Evolutionary conservation across 495 filamentous ascomycete species (phyloP).

Genomic region (Amorphotheca resinae): DNA sequence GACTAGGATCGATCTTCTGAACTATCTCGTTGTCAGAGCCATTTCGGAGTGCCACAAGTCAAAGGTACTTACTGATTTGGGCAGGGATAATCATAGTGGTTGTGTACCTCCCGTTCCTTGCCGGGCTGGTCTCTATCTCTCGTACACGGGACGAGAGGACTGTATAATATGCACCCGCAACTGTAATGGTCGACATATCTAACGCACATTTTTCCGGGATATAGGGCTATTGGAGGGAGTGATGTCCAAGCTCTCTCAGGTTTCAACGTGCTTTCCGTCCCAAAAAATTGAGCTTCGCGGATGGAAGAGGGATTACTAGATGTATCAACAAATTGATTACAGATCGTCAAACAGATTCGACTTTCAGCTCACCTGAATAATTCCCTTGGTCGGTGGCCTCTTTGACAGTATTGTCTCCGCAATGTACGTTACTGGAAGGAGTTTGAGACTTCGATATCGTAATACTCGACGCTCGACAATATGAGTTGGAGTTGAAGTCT

Average conservation of each 20-base stretch:
- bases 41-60: neutral
- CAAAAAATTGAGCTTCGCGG: neutral
- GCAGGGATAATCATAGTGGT: neutral
- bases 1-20: neutral
- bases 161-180: no score
- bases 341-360: neutral
- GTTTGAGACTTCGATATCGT: neutral
- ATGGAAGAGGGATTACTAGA: neutral
- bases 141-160: no score
- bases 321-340: neutral
- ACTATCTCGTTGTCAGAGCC: neutral
- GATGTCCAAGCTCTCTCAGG: neutral
- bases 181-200: no score
- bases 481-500: neutral
- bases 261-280: neutral
- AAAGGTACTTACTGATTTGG: neutral
- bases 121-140: no score
- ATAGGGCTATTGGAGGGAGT: no score
- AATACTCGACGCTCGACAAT: conserved; percentile 1
- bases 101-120: neutral
- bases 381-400: neutral
- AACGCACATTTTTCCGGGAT: no score
- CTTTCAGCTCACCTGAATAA: neutral
- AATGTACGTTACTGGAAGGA: neutral
- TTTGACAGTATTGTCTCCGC: neutral